phyloP scores from a whole-genome alignment of 2,329 filamentous ascomycete species.

The Monilinia fructigena region DNA sequence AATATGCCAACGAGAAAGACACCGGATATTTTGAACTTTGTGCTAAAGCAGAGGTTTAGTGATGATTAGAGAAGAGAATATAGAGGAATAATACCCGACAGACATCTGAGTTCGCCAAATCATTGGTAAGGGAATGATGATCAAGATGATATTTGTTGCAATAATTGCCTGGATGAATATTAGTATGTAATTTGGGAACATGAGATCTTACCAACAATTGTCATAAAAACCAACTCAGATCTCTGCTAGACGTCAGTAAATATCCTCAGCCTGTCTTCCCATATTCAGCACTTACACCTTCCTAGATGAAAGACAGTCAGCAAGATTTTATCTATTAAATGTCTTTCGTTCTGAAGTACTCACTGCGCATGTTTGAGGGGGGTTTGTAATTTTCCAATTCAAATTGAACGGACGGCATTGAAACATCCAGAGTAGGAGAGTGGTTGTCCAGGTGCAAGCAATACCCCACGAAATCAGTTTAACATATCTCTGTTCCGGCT shows the following conservation, averaged over 20 bases:
- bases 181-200: background rate
- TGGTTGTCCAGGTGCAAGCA: background rate
- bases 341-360: background rate
- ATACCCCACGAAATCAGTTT: background rate
- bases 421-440: background rate
- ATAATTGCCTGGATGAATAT: constrained; percentile 26
- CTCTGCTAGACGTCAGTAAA: background rate
- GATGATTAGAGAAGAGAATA: background rate
- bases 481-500: constrained; percentile 24
- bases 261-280: accelerated
- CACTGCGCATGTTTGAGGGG: constrained; percentile 8
- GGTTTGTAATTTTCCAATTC: constrained; percentile 11
- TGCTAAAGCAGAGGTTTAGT: constrained; percentile 2
- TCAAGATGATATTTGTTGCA: constrained; percentile 27
- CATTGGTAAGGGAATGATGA: constrained; percentile 30
- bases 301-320: background rate
- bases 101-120: constrained; percentile 26
- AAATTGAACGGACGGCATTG: constrained; percentile 4
- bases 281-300: background rate
- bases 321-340: background rate
- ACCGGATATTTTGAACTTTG: constrained; percentile 25
- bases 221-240: background rate
- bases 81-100: constrained; percentile 18
- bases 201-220: background rate
- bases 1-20: constrained; percentile 29